Evolutionary conservation across 805 yeast genomes (phyloP).

Genomic region (Starmera quercuum): DNA sequence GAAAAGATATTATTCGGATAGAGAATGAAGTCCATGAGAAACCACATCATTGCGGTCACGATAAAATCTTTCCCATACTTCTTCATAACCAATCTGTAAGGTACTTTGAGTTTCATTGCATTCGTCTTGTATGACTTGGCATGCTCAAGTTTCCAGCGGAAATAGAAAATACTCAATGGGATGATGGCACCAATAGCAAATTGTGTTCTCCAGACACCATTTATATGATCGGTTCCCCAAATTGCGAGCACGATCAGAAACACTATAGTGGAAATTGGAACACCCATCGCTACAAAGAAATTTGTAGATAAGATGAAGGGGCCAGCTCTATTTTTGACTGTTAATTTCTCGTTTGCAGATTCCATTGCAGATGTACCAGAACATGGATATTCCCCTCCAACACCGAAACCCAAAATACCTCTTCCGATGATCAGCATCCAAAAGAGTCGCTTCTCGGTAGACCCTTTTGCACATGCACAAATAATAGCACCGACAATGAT

Average conservation of each 20-base stretch:
- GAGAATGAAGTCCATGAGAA: constrained; percentile 55
- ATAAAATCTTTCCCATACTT: constrained; percentile 38
- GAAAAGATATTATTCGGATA: constrained; percentile 60
- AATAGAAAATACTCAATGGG: constrained; percentile 7
- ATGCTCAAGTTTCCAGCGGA: constrained; percentile 22
- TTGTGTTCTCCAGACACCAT: constrained; percentile 39
- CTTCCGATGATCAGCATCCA: constrained; percentile 48
- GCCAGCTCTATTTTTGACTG: constrained; percentile 33
- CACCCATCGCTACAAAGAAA: constrained; percentile 39
- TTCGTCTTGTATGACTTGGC: constrained; percentile 35
- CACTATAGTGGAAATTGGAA: constrained; percentile 37
- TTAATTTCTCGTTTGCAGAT: constrained; percentile 38
- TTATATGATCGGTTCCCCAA: constrained; percentile 24
- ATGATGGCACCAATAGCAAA: constrained; percentile 42
- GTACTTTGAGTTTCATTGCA: constrained; percentile 24
- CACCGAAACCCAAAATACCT: constrained; percentile 55
- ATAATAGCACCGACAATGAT: constrained; percentile 49
- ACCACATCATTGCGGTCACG: constrained; percentile 56
- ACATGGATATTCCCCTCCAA: constrained; percentile 65
- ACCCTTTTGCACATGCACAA: constrained; percentile 56
- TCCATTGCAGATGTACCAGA: constrained; percentile 57
- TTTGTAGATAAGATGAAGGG: constrained; percentile 36
- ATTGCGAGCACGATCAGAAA: constrained; percentile 38
- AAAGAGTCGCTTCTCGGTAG: constrained; percentile 32
- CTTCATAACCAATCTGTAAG: constrained; percentile 6